Percentiles rank a stretch among this genome's conserved stretches.
Conservation (phyloP, 768 basidiomycete species). For the Termitomyces heimii region DNA sequence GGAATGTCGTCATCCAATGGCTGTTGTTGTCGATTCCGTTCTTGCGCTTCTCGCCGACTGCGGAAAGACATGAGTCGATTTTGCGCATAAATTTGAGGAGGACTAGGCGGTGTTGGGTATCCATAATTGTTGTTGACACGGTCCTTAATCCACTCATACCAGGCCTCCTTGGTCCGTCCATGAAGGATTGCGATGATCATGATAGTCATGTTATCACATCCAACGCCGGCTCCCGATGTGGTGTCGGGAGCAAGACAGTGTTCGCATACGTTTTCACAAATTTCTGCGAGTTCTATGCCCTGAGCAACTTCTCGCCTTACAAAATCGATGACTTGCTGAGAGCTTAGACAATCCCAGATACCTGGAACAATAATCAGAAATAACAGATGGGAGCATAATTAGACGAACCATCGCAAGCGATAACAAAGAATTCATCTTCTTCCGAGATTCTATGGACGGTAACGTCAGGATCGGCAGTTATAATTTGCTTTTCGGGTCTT, state of each 20-base stretch:
- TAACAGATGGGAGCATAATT: background rate
- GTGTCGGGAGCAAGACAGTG: conserved; percentile 94
- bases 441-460: conserved; percentile 72
- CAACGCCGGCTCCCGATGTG: conserved; percentile 85
- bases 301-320: conserved; percentile 77
- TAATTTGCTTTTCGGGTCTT: conserved; percentile 84
- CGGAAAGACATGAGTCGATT: conserved; percentile 60
- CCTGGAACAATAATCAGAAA: conserved; percentile 41
- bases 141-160: conserved; percentile 86
- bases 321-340: conserved; percentile 90
- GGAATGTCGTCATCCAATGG: conserved; percentile 28
- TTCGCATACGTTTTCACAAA: conserved; percentile 86
- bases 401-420: conserved; percentile 89
- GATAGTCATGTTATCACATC: conserved; percentile 99
- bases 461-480: conserved; percentile 92
- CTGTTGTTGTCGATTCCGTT: conserved; percentile 19
- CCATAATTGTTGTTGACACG: conserved; percentile 75
- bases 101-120: conserved; percentile 65
- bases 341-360: conserved; percentile 96
- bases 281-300: conserved; percentile 72
- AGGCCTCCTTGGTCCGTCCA: conserved; percentile 85
- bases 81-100: conserved; percentile 73
- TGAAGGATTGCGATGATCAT: conserved; percentile 84
- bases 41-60: conserved; percentile 52
- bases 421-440: conserved; percentile 94